A percentile compares a stretch with the other conserved stretches of the same genome.
Conservation (phyloP, 2,329 filamentous ascomycete species). For the Talaromyces sp. region DNA sequence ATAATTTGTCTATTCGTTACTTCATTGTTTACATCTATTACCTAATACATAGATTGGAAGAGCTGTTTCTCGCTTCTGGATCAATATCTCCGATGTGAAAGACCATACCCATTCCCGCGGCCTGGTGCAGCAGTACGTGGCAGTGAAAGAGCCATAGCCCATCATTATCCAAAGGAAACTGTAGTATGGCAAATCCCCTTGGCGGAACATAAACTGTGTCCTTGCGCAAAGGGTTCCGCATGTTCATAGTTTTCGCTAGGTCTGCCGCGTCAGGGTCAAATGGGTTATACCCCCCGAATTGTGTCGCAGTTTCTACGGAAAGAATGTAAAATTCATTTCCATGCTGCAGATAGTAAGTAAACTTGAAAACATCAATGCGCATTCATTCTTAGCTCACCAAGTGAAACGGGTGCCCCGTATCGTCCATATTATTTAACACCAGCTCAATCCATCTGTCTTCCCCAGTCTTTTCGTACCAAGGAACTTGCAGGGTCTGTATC, state of each 20-base stretch:
- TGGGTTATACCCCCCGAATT: not conserved
- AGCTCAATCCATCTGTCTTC: conserved; percentile 40
- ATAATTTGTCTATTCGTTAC: not conserved
- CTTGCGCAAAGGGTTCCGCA: conserved; percentile 20
- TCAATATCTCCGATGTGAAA: not conserved
- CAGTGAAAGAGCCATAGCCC: conserved; percentile 49
- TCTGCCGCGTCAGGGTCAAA: not conserved
- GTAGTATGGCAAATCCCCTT: conserved; percentile 51
- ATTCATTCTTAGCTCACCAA: not conserved
- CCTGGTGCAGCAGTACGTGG: conserved; percentile 49
- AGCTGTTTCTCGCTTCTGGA: not conserved
- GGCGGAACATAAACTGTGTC: conserved; percentile 54
- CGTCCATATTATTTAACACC: conserved; percentile 49
- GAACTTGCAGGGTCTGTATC: not conserved
- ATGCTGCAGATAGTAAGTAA: not conserved
- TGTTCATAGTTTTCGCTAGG: not conserved
- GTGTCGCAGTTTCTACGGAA: not conserved
- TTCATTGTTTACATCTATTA: not conserved
- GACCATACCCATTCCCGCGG: conserved; percentile 40
- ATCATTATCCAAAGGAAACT: conserved; percentile 53
- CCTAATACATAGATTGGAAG: not conserved
- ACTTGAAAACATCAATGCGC: not conserved
- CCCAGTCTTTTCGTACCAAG: not conserved
- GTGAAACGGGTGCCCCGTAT: conserved; percentile 39
- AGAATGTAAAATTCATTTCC: not conserved